Evolutionary conservation across 129 eudicot species (phyloP), one percentile per base, ranked within the genome.

Genomic region (Flaveria robusta): DNA sequence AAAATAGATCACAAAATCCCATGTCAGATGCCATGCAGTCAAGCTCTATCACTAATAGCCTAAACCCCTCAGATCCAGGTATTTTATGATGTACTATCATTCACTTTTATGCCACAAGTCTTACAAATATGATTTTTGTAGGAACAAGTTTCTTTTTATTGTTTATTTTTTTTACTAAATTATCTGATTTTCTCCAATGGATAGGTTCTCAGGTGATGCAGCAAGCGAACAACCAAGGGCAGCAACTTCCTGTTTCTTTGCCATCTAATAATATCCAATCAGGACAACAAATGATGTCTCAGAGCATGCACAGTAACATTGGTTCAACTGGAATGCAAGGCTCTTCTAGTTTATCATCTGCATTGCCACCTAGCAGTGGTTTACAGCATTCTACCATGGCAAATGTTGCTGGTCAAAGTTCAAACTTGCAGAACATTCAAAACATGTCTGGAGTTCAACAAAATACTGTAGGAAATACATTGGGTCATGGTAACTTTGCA

Each of bases 51-150:
- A 74, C 76, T 66, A 80, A 68, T 59, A 60, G 84, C 66, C 73
- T 66, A 72, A 90, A 81, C 70, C 87, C 93, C 31, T 74, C 80
- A 3, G 93, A 91, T 85, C 82, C 83, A 85, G 97, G 98, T 93
- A 80, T 55, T 37, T 62, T 45, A 19, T 5, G 42, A 18, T 34
- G 39, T 19, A 31, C 23, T 20, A 19, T 43, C 19, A 12, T 27
- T 63, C 37, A 72, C 37, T 54, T 66, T 41, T 65, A 19, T 67
- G 71, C 51, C 71, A 39, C 24, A 9, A 23, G 24, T 1, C 54
- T 43, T 67, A 5, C 62, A 3, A 43, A 52, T 39, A 10, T 15
- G 46, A 52, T 75, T 14, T 63, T 29, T 13, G 22, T 46, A 46
- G 34, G 37, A 46, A 27, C 19, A 60, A 62, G 20, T 51, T 51